Evolutionary conservation across 345 rosid genomes (phyloP).

Genomic region (Hirschfeldia incana): DNA sequence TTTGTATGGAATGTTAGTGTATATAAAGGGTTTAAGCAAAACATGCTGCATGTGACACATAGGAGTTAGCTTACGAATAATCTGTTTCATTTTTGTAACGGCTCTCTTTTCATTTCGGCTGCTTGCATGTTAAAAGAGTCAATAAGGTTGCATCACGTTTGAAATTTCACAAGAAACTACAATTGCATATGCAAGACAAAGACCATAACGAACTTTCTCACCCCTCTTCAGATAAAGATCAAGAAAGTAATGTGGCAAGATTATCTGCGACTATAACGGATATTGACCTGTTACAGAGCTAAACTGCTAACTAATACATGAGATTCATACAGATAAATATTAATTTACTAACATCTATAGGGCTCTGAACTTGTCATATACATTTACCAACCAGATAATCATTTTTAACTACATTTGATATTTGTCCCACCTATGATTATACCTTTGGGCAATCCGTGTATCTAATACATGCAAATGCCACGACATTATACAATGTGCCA

Average conservation of each 20-base stretch:
- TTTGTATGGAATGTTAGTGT: background rate
- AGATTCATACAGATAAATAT: background rate
- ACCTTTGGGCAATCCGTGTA: no score
- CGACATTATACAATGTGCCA: conserved; percentile 29
- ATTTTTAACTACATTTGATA: conserved; percentile 14
- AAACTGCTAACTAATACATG: background rate
- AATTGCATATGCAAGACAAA: conserved; percentile 24
- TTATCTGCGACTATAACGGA: conserved; percentile 12
- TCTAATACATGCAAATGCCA: background rate
- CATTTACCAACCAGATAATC: conserved; percentile 18
- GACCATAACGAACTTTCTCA: conserved; percentile 18
- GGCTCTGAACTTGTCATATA: conserved; percentile 25
- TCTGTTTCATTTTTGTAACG: conserved; percentile 29
- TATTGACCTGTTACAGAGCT: background rate
- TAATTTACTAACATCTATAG: conserved; percentile 6
- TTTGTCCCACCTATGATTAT: no score
- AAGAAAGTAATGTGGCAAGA: background rate
- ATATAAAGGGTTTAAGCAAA: conserved; percentile 20
- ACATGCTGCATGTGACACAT: conserved; percentile 31
- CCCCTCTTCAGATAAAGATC: conserved; percentile 22
- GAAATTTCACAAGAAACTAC: background rate
- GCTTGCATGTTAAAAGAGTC: conserved; percentile 23
- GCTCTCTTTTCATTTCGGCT: conserved; percentile 19
- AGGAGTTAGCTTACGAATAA: conserved; percentile 27
- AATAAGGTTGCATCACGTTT: conserved; percentile 31